These are phyloP conservation scores for Gossypium thurberi DNA, from an alignment of 345 rosid species.

Conservation along the genomic window DNA sequence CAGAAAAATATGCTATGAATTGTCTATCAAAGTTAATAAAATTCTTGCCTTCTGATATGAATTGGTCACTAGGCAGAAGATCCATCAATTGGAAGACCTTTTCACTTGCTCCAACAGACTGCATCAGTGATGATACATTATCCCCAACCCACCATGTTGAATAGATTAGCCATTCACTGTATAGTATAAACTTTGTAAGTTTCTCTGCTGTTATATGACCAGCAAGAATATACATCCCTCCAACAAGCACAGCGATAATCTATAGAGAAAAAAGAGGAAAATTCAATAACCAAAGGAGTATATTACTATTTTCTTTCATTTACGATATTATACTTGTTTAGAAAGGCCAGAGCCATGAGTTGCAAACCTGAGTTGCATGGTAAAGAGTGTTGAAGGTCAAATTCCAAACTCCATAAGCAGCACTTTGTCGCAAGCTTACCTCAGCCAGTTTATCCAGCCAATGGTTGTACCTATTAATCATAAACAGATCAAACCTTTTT, in stretches of 20 bases:
- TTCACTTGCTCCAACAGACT: conserved; percentile 97
- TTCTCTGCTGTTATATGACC: conserved; percentile 89
- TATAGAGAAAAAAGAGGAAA: conserved; percentile 22
- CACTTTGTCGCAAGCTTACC: conserved; percentile 90
- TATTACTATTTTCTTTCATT: background rate
- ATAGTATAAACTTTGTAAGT: conserved; percentile 87
- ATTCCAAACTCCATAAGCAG: conserved; percentile 95
- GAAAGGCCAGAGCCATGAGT: background rate
- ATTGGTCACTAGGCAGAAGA: conserved; percentile 75
- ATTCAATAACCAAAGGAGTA: conserved; percentile 1
- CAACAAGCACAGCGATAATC: conserved; percentile 83
- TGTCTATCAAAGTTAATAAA: conserved; percentile 6
- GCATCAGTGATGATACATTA: conserved; percentile 84
- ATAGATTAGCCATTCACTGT: conserved; percentile 95
- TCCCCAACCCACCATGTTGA: conserved; percentile 99
- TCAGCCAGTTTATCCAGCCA: conserved; percentile 80
- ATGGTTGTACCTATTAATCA: conserved; percentile 53
- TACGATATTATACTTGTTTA: background rate
- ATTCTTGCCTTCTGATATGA: conserved; percentile 65
- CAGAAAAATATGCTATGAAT: background rate
- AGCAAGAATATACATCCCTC: conserved; percentile 80
- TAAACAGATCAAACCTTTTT: conserved; percentile 15
- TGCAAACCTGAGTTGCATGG: conserved; percentile 81
- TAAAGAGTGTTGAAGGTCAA: conserved; percentile 81
- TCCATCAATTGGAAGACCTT: conserved; percentile 98